phyloP scores from a whole-genome alignment of 345 rosid genomes.

The Boechera retrofracta region DNA sequence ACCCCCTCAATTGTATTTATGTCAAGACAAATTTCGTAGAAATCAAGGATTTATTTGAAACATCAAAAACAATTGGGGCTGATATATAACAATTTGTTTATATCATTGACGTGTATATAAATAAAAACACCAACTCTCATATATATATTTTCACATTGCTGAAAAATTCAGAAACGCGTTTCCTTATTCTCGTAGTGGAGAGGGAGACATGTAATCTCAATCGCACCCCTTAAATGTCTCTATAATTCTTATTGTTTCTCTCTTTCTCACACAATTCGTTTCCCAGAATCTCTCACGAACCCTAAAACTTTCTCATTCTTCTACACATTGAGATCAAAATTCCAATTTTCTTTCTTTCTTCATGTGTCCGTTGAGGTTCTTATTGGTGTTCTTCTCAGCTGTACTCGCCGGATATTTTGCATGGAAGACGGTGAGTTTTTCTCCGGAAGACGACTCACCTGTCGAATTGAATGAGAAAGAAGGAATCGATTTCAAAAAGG shows the following conservation, averaged over 20 bases:
- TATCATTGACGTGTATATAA: not conserved
- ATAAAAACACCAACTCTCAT: not conserved
- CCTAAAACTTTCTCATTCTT: constrained; percentile 5
- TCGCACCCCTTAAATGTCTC: not conserved
- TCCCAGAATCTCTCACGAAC: constrained; percentile 26
- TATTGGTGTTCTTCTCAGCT: constrained; percentile 90
- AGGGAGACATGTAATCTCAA: constrained; percentile 28
- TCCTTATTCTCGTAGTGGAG: constrained; percentile 18
- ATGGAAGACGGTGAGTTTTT: constrained; percentile 76
- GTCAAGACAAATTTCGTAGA: not conserved
- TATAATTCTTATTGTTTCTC: not conserved
- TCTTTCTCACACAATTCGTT: constrained; percentile 13
- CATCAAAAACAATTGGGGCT: constrained; percentile 3
- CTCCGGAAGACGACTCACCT: constrained; percentile 59
- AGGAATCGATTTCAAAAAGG: constrained; percentile 59
- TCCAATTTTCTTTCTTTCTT: not conserved
- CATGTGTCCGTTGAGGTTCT: constrained; percentile 85
- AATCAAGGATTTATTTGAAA: not conserved
- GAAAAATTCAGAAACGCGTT: constrained; percentile 41
- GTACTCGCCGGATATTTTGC: constrained; percentile 83
- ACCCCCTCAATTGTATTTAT: not conserved
- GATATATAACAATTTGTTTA: not conserved
- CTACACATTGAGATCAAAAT: constrained; percentile 14
- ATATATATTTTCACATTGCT: not conserved
- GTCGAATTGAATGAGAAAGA: constrained; percentile 53